phyloP scores from a whole-genome alignment of 1,284 basidiomycete genomes.

The Volvariella volvacea region DNA sequence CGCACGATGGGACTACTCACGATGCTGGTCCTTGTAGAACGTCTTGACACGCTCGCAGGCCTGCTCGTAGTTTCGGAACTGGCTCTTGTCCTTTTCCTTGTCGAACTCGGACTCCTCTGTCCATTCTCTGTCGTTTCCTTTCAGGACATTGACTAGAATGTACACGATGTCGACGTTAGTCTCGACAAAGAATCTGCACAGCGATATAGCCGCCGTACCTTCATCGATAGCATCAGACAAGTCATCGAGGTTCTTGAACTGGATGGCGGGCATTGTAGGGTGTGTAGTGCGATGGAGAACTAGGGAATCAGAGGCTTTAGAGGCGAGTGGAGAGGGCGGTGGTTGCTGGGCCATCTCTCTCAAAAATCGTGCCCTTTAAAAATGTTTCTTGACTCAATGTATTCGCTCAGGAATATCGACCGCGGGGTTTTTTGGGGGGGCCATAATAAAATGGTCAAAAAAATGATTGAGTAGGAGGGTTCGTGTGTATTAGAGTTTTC shows the following conservation, averaged over 20 bases:
- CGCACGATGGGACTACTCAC: slow-evolving; percentile 29
- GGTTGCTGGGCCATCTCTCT: neutral
- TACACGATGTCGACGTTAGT: neutral
- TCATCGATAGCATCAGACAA: slow-evolving; percentile 72
- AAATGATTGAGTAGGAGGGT: too few species aligned
- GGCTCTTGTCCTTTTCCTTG: slow-evolving; percentile 67
- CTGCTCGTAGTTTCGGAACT: slow-evolving; percentile 68
- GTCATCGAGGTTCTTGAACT: slow-evolving; percentile 42
- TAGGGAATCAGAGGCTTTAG: slow-evolving; percentile 4
- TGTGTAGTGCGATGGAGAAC: neutral
- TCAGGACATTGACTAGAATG: slow-evolving; percentile 41
- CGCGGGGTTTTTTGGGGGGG: too few species aligned
- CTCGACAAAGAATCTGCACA: neutral
- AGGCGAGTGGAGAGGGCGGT: neutral
- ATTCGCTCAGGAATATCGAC: too few species aligned
- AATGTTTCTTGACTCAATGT: too few species aligned
- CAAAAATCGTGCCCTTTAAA: neutral
- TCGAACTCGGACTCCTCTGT: slow-evolving; percentile 64
- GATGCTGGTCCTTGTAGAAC: slow-evolving; percentile 87
- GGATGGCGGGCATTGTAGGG: slow-evolving; percentile 19
- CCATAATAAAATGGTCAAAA: too few species aligned
- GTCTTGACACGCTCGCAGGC: slow-evolving; percentile 84
- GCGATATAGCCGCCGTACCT: slow-evolving; percentile 30
- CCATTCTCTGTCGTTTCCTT: slow-evolving; percentile 49
- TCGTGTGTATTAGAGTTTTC: too few species aligned